Conservation (phyloP, 1,284 basidiomycete species). For the Pseudozyma thailandica region DNA sequence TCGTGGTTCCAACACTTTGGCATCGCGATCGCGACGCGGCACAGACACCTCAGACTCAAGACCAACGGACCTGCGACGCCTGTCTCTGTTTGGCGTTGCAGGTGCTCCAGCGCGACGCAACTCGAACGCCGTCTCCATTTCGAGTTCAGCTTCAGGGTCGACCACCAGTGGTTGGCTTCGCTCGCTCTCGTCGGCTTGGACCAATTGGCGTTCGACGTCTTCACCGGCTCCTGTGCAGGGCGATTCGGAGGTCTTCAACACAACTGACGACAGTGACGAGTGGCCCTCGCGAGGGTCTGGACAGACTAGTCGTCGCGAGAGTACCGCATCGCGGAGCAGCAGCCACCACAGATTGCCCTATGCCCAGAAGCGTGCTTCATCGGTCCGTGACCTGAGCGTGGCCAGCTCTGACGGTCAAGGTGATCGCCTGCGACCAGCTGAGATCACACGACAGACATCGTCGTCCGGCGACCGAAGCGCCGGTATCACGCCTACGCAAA, state of each 20-base stretch:
- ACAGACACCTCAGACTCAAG: conserved; percentile 19
- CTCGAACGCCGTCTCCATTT: conserved; percentile 42
- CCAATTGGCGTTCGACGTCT: conserved; percentile 41
- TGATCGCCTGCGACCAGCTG: conserved; percentile 9
- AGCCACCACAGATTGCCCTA: conserved; percentile 22
- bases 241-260: conserved; percentile 35
- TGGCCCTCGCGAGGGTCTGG: conserved; percentile 22
- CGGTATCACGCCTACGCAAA: conserved; percentile 54
- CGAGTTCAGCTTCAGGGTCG: conserved; percentile 37
- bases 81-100: conserved; percentile 40
- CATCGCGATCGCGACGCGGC: conserved; percentile 13
- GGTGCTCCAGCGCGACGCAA: conserved; percentile 28
- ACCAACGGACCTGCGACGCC: conserved; percentile 20
- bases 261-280: conserved; percentile 38
- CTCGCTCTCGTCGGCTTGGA: conserved; percentile 52
- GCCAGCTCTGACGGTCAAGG: conserved; percentile 18
- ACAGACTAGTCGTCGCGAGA: conserved; percentile 26
- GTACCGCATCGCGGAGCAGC: conserved; percentile 29
- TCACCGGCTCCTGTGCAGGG: conserved; percentile 33
- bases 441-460: conserved; percentile 10
- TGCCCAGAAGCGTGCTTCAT: conserved; percentile 36
- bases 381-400: conserved; percentile 15
- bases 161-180: conserved; percentile 50
- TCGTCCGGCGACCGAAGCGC: conserved; percentile 24
- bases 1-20: conserved; percentile 24